Base-by-base conservation (phyloP, 805 yeast species). In the Kuraishia molischiana region DNA sequence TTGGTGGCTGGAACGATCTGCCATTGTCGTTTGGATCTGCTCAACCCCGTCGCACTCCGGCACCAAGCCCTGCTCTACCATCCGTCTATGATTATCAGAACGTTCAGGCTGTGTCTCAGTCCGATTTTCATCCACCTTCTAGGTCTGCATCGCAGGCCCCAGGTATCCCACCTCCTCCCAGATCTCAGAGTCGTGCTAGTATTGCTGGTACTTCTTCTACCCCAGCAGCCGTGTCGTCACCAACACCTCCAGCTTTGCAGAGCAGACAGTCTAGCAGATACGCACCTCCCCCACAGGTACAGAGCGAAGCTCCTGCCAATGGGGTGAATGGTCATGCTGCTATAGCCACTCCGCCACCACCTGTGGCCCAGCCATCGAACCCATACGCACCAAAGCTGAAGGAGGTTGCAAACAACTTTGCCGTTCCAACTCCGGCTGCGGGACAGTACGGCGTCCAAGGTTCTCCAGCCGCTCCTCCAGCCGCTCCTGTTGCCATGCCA, bases 1-100 rank as follows among this genome's bases (percentile, higher is more conserved):
- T 72, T 29, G 84, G 78, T 29, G 85, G 85, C 3, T 79, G 86
- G 85, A 79, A 78, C 48, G 85, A 78, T 50, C 59, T 79, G 42
- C 85, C 86, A 36, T 66, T 72, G 9, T 37, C 19, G 15, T 35
- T 51, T 48, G 34, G 44, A 22, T 42, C 44, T 17, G 45, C 28
- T 18, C 35, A 40, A 26, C 38, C 56, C n/a, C 51, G 48, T 35
- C 47, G 54, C 15, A 42, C 58, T 8, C 46, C 56, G 21, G 41
- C 48, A 4, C 46, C 43, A 19, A 44, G 48, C 10, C 43, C 52
- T 19, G 38, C 51, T 28, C 50, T 57, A n/a, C 36, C 52, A 3
- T 50, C 55, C 8, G 31, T 28, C 14, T 54, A 46, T 39, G 46
- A 42, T 41, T 37, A 38, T 35, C 51, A 17, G 17, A 14, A 52